phyloP scores from a whole-genome alignment of 495 filamentous ascomycete species.

The Aspergillus sclerotiicarbonarius region DNA sequence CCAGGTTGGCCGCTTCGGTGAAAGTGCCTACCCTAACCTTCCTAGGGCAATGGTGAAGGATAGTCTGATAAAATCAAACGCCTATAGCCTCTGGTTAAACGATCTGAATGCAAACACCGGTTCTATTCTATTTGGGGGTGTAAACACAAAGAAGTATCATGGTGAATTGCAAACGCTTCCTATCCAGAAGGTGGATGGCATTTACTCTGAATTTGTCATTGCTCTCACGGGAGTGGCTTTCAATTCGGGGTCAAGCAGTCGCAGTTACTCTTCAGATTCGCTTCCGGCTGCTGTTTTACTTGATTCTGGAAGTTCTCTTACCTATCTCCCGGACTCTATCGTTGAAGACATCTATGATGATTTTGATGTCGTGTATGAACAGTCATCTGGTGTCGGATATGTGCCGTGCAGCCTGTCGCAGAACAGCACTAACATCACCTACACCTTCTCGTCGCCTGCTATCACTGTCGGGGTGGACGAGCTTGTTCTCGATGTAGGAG shows the following conservation, averaged over 20 bases:
- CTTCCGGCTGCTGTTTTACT: constrained; percentile 68
- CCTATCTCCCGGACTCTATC: constrained; percentile 76
- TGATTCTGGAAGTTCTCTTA: constrained; percentile 89
- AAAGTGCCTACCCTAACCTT: constrained; percentile 70
- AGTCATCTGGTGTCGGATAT: constrained; percentile 51
- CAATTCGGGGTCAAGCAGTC: constrained; percentile 38
- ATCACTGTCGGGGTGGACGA: constrained; percentile 77
- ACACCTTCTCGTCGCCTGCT: constrained; percentile 62
- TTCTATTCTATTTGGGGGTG: constrained; percentile 86
- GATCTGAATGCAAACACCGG: constrained; percentile 66
- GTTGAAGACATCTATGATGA: constrained; percentile 60
- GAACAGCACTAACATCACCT: constrained; percentile 59
- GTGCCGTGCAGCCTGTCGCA: constrained; percentile 70
- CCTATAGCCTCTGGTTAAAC: constrained; percentile 67
- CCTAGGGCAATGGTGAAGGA: constrained; percentile 69
- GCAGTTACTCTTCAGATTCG: constrained; percentile 50
- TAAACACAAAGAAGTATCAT: constrained; percentile 76
- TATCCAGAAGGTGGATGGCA: constrained; percentile 57
- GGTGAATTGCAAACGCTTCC: constrained; percentile 74
- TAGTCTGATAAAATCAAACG: constrained; percentile 71
- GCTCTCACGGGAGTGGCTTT: constrained; percentile 66
- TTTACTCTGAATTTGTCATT: constrained; percentile 76
- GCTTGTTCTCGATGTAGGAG: constrained; percentile 65
- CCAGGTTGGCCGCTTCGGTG: constrained; percentile 60
- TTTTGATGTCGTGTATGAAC: constrained; percentile 63